Evolutionary conservation across 768 basidiomycete species (phyloP).

Genomic region (Xerocomellus intermedius): DNA sequence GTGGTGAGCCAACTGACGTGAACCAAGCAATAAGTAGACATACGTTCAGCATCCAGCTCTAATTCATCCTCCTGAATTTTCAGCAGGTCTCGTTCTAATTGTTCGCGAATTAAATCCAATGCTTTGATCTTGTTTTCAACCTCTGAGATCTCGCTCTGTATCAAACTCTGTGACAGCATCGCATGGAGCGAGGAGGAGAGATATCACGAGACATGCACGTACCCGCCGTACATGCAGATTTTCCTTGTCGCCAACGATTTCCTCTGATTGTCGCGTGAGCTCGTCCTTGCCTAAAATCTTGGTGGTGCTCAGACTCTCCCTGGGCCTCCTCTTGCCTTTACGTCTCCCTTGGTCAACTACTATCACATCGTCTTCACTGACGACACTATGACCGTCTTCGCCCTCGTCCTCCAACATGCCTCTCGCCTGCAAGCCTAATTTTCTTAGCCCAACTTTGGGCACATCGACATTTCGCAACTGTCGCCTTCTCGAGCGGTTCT

Average conservation of each 20-base stretch:
- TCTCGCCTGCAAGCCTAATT: conserved; percentile 72
- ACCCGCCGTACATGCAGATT: conserved; percentile 89
- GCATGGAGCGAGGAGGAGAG: conserved; percentile 4
- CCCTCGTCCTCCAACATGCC: conserved; percentile 59
- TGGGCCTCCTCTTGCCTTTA: conserved; percentile 46
- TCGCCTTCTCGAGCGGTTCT: conserved; percentile 69
- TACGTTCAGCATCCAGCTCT: conserved; percentile 94
- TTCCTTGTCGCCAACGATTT: conserved; percentile 89
- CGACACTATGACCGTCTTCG: conserved; percentile 56
- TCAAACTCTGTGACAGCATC: conserved; percentile 57
- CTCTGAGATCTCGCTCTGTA: conserved; percentile 84
- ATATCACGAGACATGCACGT: conserved; percentile 12
- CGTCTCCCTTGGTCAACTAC: conserved; percentile 42
- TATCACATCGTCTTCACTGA: conserved; percentile 77
- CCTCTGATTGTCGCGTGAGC: conserved; percentile 75
- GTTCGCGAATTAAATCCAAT: conserved; percentile 74
- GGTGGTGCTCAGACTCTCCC: conserved; percentile 65
- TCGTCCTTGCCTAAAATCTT: conserved; percentile 84
- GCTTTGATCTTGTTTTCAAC: conserved; percentile 88
- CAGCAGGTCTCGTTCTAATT: conserved; percentile 79
- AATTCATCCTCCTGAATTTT: conserved; percentile 93
- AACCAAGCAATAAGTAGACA: conserved; percentile 31
- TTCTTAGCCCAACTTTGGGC: conserved; percentile 74
- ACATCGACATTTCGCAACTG: conserved; percentile 80
- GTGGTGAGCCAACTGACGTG: conserved; percentile 2